phyloP scores from a whole-genome alignment of 2,329 filamentous ascomycete genomes.

The Didymella keratinophila region DNA sequence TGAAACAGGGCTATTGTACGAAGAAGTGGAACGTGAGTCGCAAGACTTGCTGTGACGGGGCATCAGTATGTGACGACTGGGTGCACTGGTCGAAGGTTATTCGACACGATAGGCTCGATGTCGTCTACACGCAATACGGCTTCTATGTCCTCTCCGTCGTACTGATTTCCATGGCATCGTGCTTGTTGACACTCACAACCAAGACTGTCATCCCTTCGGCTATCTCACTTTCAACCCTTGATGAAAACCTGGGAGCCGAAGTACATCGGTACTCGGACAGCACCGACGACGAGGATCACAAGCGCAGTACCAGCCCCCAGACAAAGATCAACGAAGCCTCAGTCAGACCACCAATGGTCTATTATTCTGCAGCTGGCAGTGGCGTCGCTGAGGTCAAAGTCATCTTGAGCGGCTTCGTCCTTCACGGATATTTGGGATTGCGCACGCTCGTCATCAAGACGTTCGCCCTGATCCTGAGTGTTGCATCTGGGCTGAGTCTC shows the following conservation, averaged over 20 bases:
- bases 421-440: constrained; percentile 92
- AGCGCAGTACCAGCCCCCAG: constrained; percentile 53
- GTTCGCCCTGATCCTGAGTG: constrained; percentile 81
- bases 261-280: constrained; percentile 50
- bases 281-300: constrained; percentile 55
- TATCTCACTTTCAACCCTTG: constrained; percentile 84
- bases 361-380: constrained; percentile 94
- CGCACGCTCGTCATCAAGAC: constrained; percentile 89
- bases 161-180: constrained; percentile 73
- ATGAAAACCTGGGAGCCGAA: constrained; percentile 85
- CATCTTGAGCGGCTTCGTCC: constrained; percentile 95
- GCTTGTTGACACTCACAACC: constrained; percentile 83
- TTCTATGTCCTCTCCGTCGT: constrained; percentile 79
- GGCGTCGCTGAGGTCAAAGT: constrained; percentile 97
- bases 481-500: constrained; percentile 89
- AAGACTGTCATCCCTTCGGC: constrained; percentile 93
- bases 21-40: constrained; percentile 74
- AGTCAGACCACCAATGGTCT: constrained; percentile 76
- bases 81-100: constrained; percentile 69
- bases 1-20: constrained; percentile 87
- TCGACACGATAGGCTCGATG: constrained; percentile 57
- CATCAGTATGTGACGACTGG: constrained; percentile 66
- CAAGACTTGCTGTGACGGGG: constrained; percentile 68
- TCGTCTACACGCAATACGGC: constrained; percentile 75
- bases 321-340: constrained; percentile 51